A percentile compares a stretch with the other conserved stretches of the same genome.
phyloP scores from a whole-genome alignment of 768 basidiomycete genomes.

The Chalciporus chontae region DNA sequence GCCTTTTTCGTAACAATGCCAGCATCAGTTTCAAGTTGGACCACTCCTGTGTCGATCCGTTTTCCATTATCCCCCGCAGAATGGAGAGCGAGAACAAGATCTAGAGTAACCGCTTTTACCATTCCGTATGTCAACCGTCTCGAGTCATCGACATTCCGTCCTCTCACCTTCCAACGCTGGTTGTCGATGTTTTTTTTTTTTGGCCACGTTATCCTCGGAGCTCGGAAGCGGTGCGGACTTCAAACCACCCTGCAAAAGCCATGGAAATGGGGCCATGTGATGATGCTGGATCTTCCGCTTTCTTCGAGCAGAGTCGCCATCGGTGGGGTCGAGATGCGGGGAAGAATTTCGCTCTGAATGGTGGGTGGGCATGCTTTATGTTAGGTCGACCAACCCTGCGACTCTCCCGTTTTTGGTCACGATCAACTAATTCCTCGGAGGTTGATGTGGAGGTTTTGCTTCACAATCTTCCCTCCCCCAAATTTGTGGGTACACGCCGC shows the following conservation, averaged over 20 bases:
- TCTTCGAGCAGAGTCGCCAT: background rate
- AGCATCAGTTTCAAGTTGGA: slow-evolving; percentile 1
- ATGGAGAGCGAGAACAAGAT: background rate
- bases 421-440: background rate
- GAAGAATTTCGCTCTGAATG: background rate
- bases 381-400: background rate
- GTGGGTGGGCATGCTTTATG: background rate
- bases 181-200: background rate
- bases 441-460: background rate
- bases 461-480: background rate
- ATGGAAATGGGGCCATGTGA: too few relatives aligned
- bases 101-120: background rate
- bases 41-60: too few relatives aligned
- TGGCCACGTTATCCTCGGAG: background rate
- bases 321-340: background rate
- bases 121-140: background rate
- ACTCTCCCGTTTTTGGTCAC: background rate
- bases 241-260: too few relatives aligned
- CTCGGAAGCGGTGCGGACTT: slow-evolving; percentile 1
- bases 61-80: background rate
- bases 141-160: background rate
- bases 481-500: background rate
- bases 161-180: background rate
- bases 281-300: background rate
- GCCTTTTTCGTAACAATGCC: slow-evolving; percentile 20